phyloP scores from a whole-genome alignment of 371 early-diverging fungal species.

The Blakeslea trispora region DNA sequence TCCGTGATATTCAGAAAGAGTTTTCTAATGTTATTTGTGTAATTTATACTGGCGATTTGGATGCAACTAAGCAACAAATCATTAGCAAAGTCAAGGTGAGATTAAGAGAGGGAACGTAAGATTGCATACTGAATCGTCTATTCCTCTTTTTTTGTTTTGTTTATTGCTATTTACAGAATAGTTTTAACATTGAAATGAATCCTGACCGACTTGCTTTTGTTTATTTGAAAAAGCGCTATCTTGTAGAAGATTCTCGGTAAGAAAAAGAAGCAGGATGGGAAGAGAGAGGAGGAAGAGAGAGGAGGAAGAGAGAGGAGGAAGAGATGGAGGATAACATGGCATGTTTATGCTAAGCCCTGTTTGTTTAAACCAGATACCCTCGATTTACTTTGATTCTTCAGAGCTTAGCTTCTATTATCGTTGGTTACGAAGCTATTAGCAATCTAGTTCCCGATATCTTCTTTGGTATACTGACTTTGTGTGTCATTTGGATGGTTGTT shows the following conservation, averaged over 20 bases:
- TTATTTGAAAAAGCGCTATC: constrained; percentile 62
- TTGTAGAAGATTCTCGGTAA: constrained; percentile 73
- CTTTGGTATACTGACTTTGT: constrained; percentile 57
- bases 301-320: no score
- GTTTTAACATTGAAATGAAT: constrained; percentile 73
- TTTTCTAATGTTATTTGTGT: constrained; percentile 66
- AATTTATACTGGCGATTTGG: constrained; percentile 80
- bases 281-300: no score
- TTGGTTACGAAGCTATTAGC: constrained; percentile 79
- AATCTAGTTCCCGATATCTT: constrained; percentile 78
- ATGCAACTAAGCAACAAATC: constrained; percentile 54
- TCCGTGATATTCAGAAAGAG: constrained; percentile 72
- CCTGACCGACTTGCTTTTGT: constrained; percentile 59
- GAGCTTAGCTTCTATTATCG: constrained; percentile 77
- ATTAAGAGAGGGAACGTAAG: no score
- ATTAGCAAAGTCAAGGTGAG: constrained; percentile 64
- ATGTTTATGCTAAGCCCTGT: no score
- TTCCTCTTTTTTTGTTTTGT: neutral
- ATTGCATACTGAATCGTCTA: neutral
- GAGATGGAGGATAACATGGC: neutral
- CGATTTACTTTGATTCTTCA: constrained; percentile 86
- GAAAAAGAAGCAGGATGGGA: no score
- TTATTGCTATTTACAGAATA: constrained; percentile 42
- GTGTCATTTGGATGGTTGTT: neutral
- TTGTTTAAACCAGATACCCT: constrained; percentile 58